A percentile compares a stretch with the other conserved stretches of the same genome.
Conservation (phyloP, 768 basidiomycete species). For the Tylopilus intermedius region DNA sequence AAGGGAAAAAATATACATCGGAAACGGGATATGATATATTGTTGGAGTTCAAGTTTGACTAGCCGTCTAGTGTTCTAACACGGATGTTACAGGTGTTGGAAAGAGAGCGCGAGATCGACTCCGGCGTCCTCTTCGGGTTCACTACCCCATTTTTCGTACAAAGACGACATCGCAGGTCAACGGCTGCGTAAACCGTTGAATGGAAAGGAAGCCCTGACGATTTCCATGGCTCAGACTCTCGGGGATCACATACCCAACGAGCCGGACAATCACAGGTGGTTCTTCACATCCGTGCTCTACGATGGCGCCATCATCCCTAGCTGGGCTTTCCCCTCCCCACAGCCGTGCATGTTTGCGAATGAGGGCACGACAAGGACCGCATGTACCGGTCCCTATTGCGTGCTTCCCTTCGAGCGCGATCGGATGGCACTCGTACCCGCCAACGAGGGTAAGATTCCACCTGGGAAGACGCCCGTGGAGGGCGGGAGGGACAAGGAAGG, state of each 20-base stretch:
- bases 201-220: not conserved
- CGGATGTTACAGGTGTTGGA: constrained; percentile 1
- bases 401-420: constrained; percentile 3
- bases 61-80: not conserved
- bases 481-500: constrained; percentile 2
- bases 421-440: not conserved
- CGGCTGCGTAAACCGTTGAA: constrained; percentile 4
- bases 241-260: not conserved
- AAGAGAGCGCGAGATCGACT: not conserved
- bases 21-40: constrained; percentile 6
- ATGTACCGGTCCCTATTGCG: constrained; percentile 3
- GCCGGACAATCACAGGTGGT: not conserved
- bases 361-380: not conserved
- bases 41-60: not conserved
- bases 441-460: not conserved
- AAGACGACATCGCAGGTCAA: constrained; percentile 2
- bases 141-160: not conserved
- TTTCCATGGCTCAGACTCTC: not conserved
- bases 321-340: not conserved
- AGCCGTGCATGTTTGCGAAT: not conserved
- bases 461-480: not conserved
- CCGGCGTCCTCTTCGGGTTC: not conserved
- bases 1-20: not conserved
- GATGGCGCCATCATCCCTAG: not conserved
- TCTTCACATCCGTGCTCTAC: constrained; percentile 3